A percentile compares a stretch with the other conserved stretches of the same genome.
phyloP scores from a whole-genome alignment of 495 filamentous ascomycete genomes.

The Ascodesmis nigricans region DNA sequence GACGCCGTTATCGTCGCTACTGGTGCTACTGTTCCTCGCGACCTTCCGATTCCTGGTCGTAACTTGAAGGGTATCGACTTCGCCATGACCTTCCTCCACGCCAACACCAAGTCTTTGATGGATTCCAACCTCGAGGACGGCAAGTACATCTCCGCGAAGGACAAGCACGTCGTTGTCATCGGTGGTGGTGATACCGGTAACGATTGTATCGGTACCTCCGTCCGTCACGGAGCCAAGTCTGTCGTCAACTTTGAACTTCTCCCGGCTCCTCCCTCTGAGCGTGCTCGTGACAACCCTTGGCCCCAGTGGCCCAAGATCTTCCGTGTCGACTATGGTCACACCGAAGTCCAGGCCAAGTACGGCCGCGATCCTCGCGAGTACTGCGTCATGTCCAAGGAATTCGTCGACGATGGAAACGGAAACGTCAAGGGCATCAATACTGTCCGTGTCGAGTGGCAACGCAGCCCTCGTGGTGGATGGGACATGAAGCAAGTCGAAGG shows the following conservation, averaged over 20 bases:
- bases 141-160: slow-evolving; percentile 87
- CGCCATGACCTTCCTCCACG: slow-evolving; percentile 96
- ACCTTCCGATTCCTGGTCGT: slow-evolving; percentile 80
- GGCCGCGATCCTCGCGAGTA: slow-evolving; percentile 95
- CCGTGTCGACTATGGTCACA: slow-evolving; percentile 93
- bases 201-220: slow-evolving; percentile 96
- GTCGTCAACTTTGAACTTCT: slow-evolving; percentile 96
- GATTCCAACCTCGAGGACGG: slow-evolving; percentile 76
- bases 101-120: slow-evolving; percentile 95
- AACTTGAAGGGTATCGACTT: slow-evolving; percentile 89
- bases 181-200: slow-evolving; percentile 98
- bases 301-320: slow-evolving; percentile 98
- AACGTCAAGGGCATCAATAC: slow-evolving; percentile 95
- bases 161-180: slow-evolving; percentile 92
- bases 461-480: slow-evolving; percentile 75
- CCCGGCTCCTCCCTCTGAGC: slow-evolving; percentile 81
- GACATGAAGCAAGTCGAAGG: slow-evolving; percentile 98
- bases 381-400: slow-evolving; percentile 97
- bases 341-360: slow-evolving; percentile 91
- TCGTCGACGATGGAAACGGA: slow-evolving; percentile 76
- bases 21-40: slow-evolving; percentile 90
- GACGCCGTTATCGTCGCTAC: slow-evolving; percentile 89
- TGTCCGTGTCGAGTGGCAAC: slow-evolving; percentile 91
- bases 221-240: slow-evolving; percentile 90
- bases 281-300: slow-evolving; percentile 95